A percentile compares a stretch with the other conserved stretches of the same genome.
Evolutionary conservation across 306 rosid species (phyloP).

Genomic region (Senna tora): DNA sequence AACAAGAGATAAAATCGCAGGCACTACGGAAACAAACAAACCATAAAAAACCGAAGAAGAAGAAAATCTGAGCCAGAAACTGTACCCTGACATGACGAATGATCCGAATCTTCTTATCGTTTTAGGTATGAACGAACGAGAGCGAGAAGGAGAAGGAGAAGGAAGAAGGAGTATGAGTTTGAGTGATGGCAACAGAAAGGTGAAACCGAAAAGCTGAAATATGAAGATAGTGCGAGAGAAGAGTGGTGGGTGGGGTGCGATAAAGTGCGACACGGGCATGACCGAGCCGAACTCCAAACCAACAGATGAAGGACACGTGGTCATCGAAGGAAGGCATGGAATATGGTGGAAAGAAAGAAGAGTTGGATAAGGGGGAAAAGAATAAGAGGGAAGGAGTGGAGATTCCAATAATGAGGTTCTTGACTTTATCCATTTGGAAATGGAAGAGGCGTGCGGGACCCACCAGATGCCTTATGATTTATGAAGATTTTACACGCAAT

Average conservation of each 20-base stretch:
- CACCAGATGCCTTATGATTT: neutral
- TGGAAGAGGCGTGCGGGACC: neutral
- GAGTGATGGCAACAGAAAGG: neutral
- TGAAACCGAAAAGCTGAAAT: neutral
- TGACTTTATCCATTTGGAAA: neutral
- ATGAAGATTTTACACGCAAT: neutral
- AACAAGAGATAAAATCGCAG: neutral
- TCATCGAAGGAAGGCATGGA: neutral
- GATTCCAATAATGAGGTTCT: neutral
- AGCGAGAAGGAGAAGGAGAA: neutral
- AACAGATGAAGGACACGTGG: neutral
- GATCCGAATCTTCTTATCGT: neutral
- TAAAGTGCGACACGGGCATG: neutral
- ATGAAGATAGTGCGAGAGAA: neutral
- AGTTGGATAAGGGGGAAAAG: neutral
- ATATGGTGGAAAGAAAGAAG: neutral
- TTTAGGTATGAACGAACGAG: neutral
- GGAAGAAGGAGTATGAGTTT: neutral
- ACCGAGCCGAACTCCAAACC: neutral
- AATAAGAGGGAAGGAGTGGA: neutral
- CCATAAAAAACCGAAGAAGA: neutral
- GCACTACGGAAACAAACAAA: neutral
- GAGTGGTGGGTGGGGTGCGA: neutral
- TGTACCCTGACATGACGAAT: constrained; percentile 3
- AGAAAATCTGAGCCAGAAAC: neutral